Evolutionary conservation across 257 asterid species (phyloP).

Genomic region (Capsicum pubescens): DNA sequence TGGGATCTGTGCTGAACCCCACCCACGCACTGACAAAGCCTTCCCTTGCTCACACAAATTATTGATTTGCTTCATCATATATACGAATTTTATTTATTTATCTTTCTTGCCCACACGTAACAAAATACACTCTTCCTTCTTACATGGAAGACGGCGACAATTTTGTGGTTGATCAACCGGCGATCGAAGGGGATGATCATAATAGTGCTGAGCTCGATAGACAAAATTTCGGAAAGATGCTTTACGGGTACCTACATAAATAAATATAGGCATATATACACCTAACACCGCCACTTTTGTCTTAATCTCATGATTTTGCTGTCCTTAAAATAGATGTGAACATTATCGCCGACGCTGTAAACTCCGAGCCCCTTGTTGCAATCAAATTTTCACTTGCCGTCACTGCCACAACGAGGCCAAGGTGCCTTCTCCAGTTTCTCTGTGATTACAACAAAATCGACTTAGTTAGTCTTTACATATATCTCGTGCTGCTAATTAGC

Average conservation of each 20-base stretch:
- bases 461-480: too few species aligned
- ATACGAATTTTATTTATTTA: too few species aligned
- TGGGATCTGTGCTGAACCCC: background rate
- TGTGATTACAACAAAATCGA: too few species aligned
- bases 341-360: conserved; percentile 88
- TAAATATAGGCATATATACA: background rate
- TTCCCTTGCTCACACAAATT: too few species aligned
- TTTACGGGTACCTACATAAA: conserved; percentile 54
- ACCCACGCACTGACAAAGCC: too few species aligned
- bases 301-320: background rate
- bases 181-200: conserved; percentile 25
- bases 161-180: conserved; percentile 19
- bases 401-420: conserved; percentile 92
- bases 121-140: background rate
- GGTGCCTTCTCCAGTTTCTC: conserved; percentile 26
- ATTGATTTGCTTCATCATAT: too few species aligned
- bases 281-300: background rate
- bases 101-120: background rate
- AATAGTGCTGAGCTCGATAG: background rate
- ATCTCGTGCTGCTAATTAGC: too few species aligned
- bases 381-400: conserved; percentile 79
- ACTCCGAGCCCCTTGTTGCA: conserved; percentile 84
- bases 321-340: conserved; percentile 59
- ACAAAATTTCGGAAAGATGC: conserved; percentile 64
- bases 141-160: conserved; percentile 22